phyloP scores from a whole-genome alignment of 1,284 basidiomycete genomes.

The Sporisorium sorghi region DNA sequence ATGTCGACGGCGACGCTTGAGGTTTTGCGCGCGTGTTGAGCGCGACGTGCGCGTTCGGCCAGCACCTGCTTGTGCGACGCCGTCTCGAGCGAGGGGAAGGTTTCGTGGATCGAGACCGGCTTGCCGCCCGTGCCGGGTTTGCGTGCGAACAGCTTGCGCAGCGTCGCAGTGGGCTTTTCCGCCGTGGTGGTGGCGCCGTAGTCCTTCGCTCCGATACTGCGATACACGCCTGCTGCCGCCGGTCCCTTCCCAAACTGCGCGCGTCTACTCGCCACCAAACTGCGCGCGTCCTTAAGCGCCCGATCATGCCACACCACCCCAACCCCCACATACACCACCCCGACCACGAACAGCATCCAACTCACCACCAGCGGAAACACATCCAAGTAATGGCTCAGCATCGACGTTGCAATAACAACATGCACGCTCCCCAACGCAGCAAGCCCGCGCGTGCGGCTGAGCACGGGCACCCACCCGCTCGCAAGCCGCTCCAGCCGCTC shows the following conservation, averaged over 20 bases:
- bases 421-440: slow-evolving; percentile 52
- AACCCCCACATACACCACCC: slow-evolving; percentile 33
- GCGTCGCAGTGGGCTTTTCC: background rate
- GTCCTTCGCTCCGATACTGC: slow-evolving; percentile 10
- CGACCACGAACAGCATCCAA: slow-evolving; percentile 54
- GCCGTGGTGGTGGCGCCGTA: slow-evolving; percentile 13
- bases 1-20: slow-evolving; percentile 42
- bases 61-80: slow-evolving; percentile 47
- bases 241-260: slow-evolving; percentile 10
- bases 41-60: slow-evolving; percentile 28
- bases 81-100: slow-evolving; percentile 46
- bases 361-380: slow-evolving; percentile 51
- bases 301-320: slow-evolving; percentile 21
- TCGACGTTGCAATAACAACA: slow-evolving; percentile 35
- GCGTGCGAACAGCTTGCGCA: slow-evolving; percentile 13
- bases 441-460: slow-evolving; percentile 36
- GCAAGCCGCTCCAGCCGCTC: slow-evolving; percentile 19
- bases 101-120: slow-evolving; percentile 36
- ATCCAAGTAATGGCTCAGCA: slow-evolving; percentile 48
- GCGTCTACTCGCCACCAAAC: slow-evolving; percentile 18
- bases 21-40: slow-evolving; percentile 20
- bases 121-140: slow-evolving; percentile 3
- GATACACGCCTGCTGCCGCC: slow-evolving; percentile 2
- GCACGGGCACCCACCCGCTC: slow-evolving; percentile 41
- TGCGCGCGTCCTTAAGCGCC: slow-evolving; percentile 32